Base-by-base conservation (phyloP, 1,284 basidiomycete genomes). In the Sphagnurus paluster region DNA sequence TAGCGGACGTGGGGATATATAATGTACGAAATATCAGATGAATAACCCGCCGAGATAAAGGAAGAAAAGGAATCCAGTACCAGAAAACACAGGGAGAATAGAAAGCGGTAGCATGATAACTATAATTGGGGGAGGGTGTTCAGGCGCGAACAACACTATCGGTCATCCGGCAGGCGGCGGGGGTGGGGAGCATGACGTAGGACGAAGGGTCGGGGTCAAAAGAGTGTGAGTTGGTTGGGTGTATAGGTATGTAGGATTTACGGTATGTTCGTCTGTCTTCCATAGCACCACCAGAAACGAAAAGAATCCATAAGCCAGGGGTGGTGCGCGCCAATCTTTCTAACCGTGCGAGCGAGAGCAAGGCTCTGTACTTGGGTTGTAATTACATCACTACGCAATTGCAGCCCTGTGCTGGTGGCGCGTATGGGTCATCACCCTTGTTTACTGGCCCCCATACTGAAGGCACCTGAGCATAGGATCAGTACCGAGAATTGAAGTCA, bases 391-490 rank as follows among this genome's bases (percentile, higher is more conserved):
- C 65, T 49, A 74, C 62, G 62, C 84, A 86, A 56, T 75, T 78
- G 67, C 85, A 86, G 39, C 83, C 81, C 56, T 76, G 69, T n/a
- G 77, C 73, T 54, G 78, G 83, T 49, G 87, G 86, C 46, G 87
- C 89, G 65, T 92, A 95, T 39, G 93, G 93, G 64, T 95, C 92
- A 63, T 94, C 90, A 53, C 80, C 79, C 70, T 92, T 94, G 62
- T 79, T 82, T 24, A 93, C 81, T 14, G 90, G 87, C n/a, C 95
- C 94, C 95, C 95, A 97, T 33, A 96, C 86, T 25, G 86, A 90
- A 3, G 93, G 91, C 35, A 92, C 80, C 88, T 90, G 62, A 57
- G 46, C 34, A 44, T 43, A 38, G 17, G 44, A n/a, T 21, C 35
- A 36, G 20, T 17, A 26, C n/a, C 41, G 29, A 34, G 32, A 45